Evolutionary conservation across 2,329 filamentous ascomycete genomes (phyloP).

Genomic region (Aureobasidium mangrovei): DNA sequence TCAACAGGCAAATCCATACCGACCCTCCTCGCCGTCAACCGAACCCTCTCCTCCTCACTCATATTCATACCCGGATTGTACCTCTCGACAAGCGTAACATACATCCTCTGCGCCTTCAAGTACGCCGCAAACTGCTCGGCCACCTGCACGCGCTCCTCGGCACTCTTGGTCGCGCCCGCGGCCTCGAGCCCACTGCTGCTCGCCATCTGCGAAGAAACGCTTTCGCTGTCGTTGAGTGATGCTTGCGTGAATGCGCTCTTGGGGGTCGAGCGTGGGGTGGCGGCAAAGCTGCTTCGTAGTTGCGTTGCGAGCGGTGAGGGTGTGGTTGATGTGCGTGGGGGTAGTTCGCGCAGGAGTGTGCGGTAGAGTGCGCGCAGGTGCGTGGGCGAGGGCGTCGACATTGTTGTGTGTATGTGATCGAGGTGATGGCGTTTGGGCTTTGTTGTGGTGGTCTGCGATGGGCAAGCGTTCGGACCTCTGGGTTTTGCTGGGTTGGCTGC

Average conservation of each 20-base stretch:
- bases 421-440: neutral
- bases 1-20: conserved; percentile 72
- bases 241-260: neutral
- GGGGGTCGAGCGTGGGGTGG: conserved; percentile 23
- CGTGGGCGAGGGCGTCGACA: conserved; percentile 32
- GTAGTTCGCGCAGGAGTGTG: conserved; percentile 79
- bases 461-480: neutral
- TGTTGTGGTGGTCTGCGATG: neutral
- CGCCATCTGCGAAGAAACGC: neutral
- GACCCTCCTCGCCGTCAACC: conserved; percentile 75
- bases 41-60: conserved; percentile 73
- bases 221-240: neutral
- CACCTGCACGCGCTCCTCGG: conserved; percentile 35
- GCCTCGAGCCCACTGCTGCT: neutral
- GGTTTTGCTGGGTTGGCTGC: too few relatives aligned
- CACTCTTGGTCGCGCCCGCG: conserved; percentile 18
- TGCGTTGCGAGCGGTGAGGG: conserved; percentile 62
- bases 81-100: conserved; percentile 71
- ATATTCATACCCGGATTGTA: conserved; percentile 92
- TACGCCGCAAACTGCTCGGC: conserved; percentile 76
- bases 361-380: conserved; percentile 73
- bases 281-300: conserved; percentile 56
- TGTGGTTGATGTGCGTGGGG: conserved; percentile 49
- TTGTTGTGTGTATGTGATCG: conserved; percentile 18
- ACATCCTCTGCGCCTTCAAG: conserved; percentile 74